These are phyloP conservation scores for Fusarium nurragi DNA, from an alignment of 2,329 filamentous ascomycete genomes.

Conservation along the genomic window DNA sequence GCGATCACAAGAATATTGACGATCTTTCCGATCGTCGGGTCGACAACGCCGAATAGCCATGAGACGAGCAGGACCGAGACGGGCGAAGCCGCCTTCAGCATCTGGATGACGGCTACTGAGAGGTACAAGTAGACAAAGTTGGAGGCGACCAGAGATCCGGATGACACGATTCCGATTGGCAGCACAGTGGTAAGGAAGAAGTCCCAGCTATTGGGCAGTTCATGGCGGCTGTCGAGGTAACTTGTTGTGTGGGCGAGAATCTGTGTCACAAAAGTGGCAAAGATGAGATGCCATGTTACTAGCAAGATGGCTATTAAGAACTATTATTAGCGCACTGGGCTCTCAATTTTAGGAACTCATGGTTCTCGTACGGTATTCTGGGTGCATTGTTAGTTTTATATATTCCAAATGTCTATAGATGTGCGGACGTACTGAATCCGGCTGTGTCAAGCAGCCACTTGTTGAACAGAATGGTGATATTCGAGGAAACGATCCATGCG, in stretches of 20 bases:
- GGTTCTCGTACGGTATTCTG: constrained; percentile 2
- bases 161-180: constrained; percentile 11
- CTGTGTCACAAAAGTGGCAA: constrained; percentile 26
- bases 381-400: background rate
- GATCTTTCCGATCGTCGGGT: constrained; percentile 1
- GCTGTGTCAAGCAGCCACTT: constrained; percentile 18
- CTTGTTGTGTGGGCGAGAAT: constrained; percentile 28
- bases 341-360: fast-evolving
- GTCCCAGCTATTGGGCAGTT: constrained; percentile 16
- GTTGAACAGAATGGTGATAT: constrained; percentile 12
- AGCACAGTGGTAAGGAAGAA: constrained; percentile 5
- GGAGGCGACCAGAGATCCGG: constrained; percentile 9
- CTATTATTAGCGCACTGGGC: background rate
- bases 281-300: constrained; percentile 32
- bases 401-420: fast-evolving
- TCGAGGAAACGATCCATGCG: constrained; percentile 15
- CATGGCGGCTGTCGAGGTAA: constrained; percentile 24
- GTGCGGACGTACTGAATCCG: constrained; percentile 8
- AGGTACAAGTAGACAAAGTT: constrained; percentile 18
- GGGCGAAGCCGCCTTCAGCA: constrained; percentile 16
- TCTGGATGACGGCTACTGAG: constrained; percentile 17
- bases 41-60: constrained; percentile 5
- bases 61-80: constrained; percentile 5
- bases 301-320: background rate
- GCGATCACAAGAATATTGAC: constrained; percentile 9